Base-by-base conservation (phyloP, 176 grass and related monocot genomes). In the Ampelocalamus luodianensis region DNA sequence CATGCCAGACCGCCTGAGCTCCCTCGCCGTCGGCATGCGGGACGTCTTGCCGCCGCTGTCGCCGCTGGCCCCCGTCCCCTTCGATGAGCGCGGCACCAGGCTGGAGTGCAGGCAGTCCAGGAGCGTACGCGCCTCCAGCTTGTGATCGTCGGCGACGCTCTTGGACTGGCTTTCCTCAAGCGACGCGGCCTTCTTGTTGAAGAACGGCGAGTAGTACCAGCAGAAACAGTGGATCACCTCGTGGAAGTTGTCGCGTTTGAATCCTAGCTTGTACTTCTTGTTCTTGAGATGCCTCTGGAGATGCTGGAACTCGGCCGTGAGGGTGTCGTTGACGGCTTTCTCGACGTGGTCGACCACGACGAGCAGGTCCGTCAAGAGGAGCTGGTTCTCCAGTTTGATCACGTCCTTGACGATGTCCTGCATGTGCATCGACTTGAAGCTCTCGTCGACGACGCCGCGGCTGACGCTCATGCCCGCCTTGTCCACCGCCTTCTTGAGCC, bases 171-270 rank as follows among this genome's bases (percentile, higher is more conserved):
- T 26, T 18, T 69, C 42, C 32, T 51, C 32, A 34, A 2, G 9
- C 39, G 16, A 4, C n/a, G n/a, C 6, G 12, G n/a, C 16, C 16
- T 50, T 15, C 44, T 22, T 11, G 66, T 15, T 36, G 67, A 49
- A 37, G 87, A 92, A 92, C 1, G 90, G 87, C 10, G 90, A 89
- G 74, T 92, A 92, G 74, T 92, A 92, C 87, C 68, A 92, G 78
- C 87, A 89, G 82, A 92, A 92, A 4, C 42, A 3, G 74, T 56
- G 4, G 68, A 92, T 22, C 18, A 92, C 74, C 4, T 39, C 43
- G 34, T 4, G 8, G 66, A 92, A 86, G 24, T 4, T 23, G 0
- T 36, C 2, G 0, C 0, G 3, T 0, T 0, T 8, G 83, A 88
- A 68, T 0, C 7, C n/a, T 3, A 70, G 79, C 42, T 56, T 23